phyloP scores from a whole-genome alignment of 2,329 filamentous ascomycete genomes.

The Diaporthe citrichinensis region DNA sequence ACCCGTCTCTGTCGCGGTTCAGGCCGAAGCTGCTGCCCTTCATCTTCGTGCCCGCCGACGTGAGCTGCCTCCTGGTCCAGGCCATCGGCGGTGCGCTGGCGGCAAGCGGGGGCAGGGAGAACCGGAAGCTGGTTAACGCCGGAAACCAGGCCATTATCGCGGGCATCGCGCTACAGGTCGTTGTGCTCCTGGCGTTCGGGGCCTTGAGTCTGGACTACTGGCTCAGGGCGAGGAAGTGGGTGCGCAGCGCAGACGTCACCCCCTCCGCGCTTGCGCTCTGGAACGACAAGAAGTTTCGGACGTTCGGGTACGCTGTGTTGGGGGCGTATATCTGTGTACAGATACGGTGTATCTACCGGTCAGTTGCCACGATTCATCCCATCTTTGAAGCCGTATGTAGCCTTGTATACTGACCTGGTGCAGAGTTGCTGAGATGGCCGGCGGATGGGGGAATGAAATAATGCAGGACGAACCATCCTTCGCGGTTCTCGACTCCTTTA shows the following conservation, averaged over 20 bases:
- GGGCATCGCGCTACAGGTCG: conserved; percentile 67
- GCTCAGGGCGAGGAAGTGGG: conserved; percentile 56
- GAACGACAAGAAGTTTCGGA: conserved; percentile 58
- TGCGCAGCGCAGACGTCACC: conserved; percentile 50
- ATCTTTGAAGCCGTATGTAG: neutral
- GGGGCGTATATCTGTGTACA: conserved; percentile 62
- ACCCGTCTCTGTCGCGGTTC: conserved; percentile 65
- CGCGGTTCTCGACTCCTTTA: conserved; percentile 69
- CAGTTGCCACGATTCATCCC: conserved; percentile 43
- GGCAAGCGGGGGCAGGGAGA: conserved; percentile 55
- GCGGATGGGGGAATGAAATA: conserved; percentile 74
- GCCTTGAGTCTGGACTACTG: conserved; percentile 60
- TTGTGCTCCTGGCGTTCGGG: conserved; percentile 64
- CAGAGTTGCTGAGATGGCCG: conserved; percentile 74
- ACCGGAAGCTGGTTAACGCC: conserved; percentile 56
- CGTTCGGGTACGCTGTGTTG: conserved; percentile 60
- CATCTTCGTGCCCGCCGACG: conserved; percentile 72
- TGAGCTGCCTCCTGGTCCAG: conserved; percentile 71
- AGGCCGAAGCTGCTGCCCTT: conserved; percentile 66
- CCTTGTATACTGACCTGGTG: neutral
- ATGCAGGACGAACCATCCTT: conserved; percentile 75
- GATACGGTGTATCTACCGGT: conserved; percentile 70
- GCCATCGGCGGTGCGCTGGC: conserved; percentile 71
- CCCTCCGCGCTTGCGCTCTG: conserved; percentile 56
- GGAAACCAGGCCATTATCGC: conserved; percentile 69